These are phyloP conservation scores for Hanseniaspora valbyensis DNA, from an alignment of 805 yeast species.

Conservation along the genomic window DNA sequence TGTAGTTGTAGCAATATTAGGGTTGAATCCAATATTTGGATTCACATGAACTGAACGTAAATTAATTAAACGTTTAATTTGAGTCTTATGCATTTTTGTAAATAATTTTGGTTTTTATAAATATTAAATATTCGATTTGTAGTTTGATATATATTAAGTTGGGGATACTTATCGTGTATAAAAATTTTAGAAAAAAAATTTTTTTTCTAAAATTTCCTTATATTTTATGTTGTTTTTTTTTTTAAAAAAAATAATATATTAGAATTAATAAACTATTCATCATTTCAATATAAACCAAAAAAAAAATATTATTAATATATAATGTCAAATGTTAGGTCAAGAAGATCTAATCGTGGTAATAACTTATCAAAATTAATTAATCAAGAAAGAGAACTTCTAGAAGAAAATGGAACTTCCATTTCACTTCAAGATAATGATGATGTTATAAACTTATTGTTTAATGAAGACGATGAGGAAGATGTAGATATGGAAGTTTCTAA, in stretches of 20 bases:
- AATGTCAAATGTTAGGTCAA: too few species aligned
- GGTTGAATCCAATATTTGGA: conserved; percentile 13
- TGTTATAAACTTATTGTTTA: conserved; percentile 59
- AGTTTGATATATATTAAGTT: too few species aligned
- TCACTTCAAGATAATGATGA: conserved; percentile 49
- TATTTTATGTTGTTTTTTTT: too few species aligned
- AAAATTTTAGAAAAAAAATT: neutral
- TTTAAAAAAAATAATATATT: too few species aligned
- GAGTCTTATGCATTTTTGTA: neutral
- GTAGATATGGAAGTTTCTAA: conserved; percentile 40
- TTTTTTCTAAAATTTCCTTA: too few species aligned
- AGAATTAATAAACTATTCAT: too few species aligned
- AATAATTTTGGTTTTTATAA: too few species aligned
- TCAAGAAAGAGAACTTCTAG: conserved; percentile 38
- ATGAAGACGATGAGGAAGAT: conserved; percentile 38
- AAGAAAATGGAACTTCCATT: neutral
- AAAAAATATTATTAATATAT: too few species aligned
- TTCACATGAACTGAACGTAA: conserved; percentile 2
- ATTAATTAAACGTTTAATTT: neutral
- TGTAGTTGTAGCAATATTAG: neutral
- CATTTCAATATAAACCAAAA: too few species aligned
- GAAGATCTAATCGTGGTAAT: conserved; percentile 86
- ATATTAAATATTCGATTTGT: too few species aligned
- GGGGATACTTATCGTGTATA: too few species aligned
- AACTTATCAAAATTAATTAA: conserved; percentile 61